Conservation (phyloP, 2,329 filamentous ascomycete genomes). For the Aspergillus aculeatinus region DNA sequence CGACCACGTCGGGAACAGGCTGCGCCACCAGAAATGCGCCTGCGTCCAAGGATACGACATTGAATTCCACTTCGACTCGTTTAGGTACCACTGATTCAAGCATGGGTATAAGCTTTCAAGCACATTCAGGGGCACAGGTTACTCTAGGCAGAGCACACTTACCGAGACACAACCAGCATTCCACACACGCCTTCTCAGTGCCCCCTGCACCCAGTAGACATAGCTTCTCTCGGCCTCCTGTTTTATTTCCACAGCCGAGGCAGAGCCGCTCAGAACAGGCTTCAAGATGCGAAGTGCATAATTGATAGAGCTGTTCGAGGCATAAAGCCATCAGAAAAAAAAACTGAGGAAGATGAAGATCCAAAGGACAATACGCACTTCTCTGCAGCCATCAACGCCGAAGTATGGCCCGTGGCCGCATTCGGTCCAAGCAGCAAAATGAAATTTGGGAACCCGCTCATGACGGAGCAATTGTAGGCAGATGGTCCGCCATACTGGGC, state of each 20-base stretch:
- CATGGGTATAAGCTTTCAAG: background rate
- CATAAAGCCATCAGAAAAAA: background rate
- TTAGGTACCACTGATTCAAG: conserved; percentile 23
- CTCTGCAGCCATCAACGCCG: conserved; percentile 59
- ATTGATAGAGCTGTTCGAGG: conserved; percentile 47
- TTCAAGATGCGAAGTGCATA: conserved; percentile 59
- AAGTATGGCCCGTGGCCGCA: conserved; percentile 42
- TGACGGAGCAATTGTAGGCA: conserved; percentile 58
- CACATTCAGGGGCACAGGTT: background rate
- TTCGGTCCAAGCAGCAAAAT: conserved; percentile 37
- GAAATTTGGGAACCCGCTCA: conserved; percentile 52
- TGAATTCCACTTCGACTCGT: conserved; percentile 28
- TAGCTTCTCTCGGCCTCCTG: conserved; percentile 47
- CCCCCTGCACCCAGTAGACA: conserved; percentile 47
- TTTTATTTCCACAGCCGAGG: conserved; percentile 47
- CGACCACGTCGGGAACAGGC: conserved; percentile 28
- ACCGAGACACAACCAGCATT: conserved; percentile 36
- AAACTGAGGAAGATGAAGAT: background rate
- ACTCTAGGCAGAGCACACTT: background rate
- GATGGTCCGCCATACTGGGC: conserved; percentile 52
- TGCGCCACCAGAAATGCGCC: conserved; percentile 28
- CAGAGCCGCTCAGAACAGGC: conserved; percentile 49
- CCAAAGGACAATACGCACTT: conserved; percentile 38
- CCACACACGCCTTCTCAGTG: conserved; percentile 49
- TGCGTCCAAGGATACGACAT: conserved; percentile 31